These are phyloP conservation scores for Entophlyctis luteolus DNA, from an alignment of 192 early-diverging fungal genomes.

Conservation along the genomic window DNA sequence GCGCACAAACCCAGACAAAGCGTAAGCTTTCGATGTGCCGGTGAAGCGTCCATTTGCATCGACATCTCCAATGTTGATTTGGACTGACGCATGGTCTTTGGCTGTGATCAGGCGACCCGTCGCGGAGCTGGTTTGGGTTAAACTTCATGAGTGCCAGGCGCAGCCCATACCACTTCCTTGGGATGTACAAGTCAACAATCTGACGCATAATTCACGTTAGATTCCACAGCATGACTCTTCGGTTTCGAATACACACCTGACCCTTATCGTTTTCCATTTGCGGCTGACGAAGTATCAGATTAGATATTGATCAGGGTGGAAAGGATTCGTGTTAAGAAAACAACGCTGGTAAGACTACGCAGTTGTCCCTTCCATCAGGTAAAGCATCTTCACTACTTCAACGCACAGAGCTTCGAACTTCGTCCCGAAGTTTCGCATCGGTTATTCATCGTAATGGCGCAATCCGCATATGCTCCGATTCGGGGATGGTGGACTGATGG, in stretches of 20 bases:
- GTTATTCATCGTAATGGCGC: too few species aligned
- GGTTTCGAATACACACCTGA: constrained; percentile 34
- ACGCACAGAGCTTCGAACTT: too few species aligned
- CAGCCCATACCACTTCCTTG: constrained; percentile 93
- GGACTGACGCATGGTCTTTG: constrained; percentile 98
- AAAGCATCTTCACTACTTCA: too few species aligned
- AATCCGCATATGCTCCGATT: too few species aligned
- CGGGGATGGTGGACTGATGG: too few species aligned
- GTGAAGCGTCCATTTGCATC: constrained; percentile 75
- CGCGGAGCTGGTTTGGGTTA: too few species aligned
- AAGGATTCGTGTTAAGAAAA: too few species aligned
- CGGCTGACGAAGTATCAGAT: too few species aligned
- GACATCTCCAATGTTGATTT: constrained; percentile 94
- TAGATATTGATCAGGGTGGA: too few species aligned
- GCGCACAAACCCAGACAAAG: constrained; percentile 89
- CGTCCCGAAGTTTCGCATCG: too few species aligned
- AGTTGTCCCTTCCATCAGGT: too few species aligned
- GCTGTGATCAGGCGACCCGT: constrained; percentile 96
- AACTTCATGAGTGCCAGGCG: not conserved
- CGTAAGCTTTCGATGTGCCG: constrained; percentile 78
- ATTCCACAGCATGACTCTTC: not conserved
- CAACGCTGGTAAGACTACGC: too few species aligned
- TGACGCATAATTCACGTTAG: constrained; percentile 7
- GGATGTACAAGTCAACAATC: constrained; percentile 88
- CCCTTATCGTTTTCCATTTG: constrained; percentile 58